Base-by-base conservation (phyloP, 1,284 basidiomycete genomes). In the Irpex rosettiformis region DNA sequence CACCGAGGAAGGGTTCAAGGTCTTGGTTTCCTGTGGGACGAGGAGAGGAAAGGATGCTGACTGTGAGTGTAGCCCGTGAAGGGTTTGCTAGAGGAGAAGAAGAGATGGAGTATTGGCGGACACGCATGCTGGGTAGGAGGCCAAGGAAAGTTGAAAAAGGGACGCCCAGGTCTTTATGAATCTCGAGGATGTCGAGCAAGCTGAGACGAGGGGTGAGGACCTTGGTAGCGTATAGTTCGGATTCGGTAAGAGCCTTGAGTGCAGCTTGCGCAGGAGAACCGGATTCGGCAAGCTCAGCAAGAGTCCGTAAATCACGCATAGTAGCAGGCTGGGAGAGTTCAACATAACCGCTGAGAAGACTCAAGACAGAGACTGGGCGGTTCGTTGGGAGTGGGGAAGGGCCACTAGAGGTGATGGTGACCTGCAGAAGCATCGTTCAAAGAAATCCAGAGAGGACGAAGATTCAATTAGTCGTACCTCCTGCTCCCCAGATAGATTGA, bases 31-130 rank as follows among this genome's bases (percentile, higher is more conserved):
- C 72, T 18, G 75, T 73, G 49, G 72, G 58, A 10, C 75, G 61
- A 2, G 73, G 72, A 2, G 70, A 70, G 25, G 76, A 72, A 58
- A 81, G 64, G 29, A 82, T 75, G 57, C 76, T 77, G 62, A 81
- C 64, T 16, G 79, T 82, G 42, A 83, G 73, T 1, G 76, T 75
- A 33, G 74, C 78, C 60, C 72, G 73, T 27, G 68, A 60, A 0
- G 79, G 71, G 60, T 79, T 73, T 69, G 73, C 75, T 18, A 82
- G 71, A 0, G 80, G 80, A 0, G 80, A 80, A 3, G 79, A 81
- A 2, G 80, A 81, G 65, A 82, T 81, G 4, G 78, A 80, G 66
- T 82, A 82, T 64, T 81, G 77, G 27, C 79, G 68, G 53, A 80
- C 72, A 54, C 79, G 78, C 77, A 82, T 81, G 6, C 77, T 68